Base-by-base conservation (phyloP, 345 rosid species). In the Eucalyptus camaldulensis region DNA sequence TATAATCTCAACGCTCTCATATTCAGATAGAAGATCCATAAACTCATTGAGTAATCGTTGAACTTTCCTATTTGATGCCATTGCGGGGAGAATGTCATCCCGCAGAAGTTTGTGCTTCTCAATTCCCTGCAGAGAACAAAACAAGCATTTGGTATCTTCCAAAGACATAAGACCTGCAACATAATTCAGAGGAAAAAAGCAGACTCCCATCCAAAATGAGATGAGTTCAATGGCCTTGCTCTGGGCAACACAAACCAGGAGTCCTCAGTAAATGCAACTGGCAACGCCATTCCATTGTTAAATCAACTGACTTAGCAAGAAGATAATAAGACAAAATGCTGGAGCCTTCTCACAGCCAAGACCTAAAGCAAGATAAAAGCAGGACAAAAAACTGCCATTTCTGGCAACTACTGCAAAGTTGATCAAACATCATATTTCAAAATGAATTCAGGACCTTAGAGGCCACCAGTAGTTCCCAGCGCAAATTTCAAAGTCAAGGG, bases 31-130 rank as follows among this genome's bases (percentile, higher is more conserved):
- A 69, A 96, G 97, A 94, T 98, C 97, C 94, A 97, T 94, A 89
- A 98, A 98, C 92, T 98, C 99, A 45, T 95, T 96, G 67, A 98
- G 98, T 54, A 98, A 93, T 53, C 99, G 95, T 93, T 98, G 99
- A 60, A 98, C 99, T 93, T 97, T 98, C 86, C 99, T 92, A 91
- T 98, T 98, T 50, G 99, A 93, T 86, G 99, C 99, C 97, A 96
- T 95, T 65, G 99, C 99, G 10, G 99, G 99, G 89, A 98, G 99
- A 92, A 98, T 94, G 91, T 97, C 99, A 60, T 97, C 96, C 90
- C 94, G 91, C 87, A 98, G 91, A 88, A 97, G 97, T 88, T 95
- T 97, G 95, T 96, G 99, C 93, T 97, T 98, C 92, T 93, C 92
- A 96, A 96, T 94, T 91, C 99, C 99, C 99, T 97, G 93, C 69